Base-by-base conservation (phyloP, 1,139 yeast species). In the Petasospora fabianii region DNA sequence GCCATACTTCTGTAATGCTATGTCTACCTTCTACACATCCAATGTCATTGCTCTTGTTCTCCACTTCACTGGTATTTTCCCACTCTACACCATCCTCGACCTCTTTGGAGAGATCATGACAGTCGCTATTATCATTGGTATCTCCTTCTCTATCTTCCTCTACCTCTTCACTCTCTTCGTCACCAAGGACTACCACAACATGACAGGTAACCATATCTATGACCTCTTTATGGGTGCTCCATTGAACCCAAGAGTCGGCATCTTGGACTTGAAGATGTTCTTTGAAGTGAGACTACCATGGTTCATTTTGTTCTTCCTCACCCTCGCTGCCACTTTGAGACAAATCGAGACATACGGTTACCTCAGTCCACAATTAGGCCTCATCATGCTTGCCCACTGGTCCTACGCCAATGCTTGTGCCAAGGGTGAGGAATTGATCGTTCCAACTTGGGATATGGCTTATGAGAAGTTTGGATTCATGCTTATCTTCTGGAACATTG, bases 371-470 rank as follows among this genome's bases (percentile, higher is more conserved):
- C 96, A 88, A 63, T 80, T 88, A 34, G 69, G 71, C 40, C 80
- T 84, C 50, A 72, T 88, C 32, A 66, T 86, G 53, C 68, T 83
- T 47, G 97, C 95, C 14, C 95, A 90, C 61, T 92, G 95, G 86
- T 70, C 88, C 39, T 92, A 92, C 58, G 96, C 96, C 49, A 92
- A 92, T 60, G 96, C 97, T 3, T 92, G 97, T 66, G 84, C 96
- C 45, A 92, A 92, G 66, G 98, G 97, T 51, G 98, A 92, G 67
- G 97, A 94, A 61, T 71, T 90, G 55, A 90, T 92, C 61, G 96
- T 90, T 44, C 96, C 97, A 49, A 84, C 96, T 15, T 92, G 98
- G 98, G 98, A 92, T 64, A 90, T 92, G 97, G 97, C 96, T 34
- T 92, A 92, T 64, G 98, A 92, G 64, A 92, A 94, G 66, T 92